A percentile compares a stretch with the other conserved stretches of the same genome.
Evolutionary conservation across 2,329 filamentous ascomycete species (phyloP).

Genomic region (Torrubiella hemipterigena): DNA sequence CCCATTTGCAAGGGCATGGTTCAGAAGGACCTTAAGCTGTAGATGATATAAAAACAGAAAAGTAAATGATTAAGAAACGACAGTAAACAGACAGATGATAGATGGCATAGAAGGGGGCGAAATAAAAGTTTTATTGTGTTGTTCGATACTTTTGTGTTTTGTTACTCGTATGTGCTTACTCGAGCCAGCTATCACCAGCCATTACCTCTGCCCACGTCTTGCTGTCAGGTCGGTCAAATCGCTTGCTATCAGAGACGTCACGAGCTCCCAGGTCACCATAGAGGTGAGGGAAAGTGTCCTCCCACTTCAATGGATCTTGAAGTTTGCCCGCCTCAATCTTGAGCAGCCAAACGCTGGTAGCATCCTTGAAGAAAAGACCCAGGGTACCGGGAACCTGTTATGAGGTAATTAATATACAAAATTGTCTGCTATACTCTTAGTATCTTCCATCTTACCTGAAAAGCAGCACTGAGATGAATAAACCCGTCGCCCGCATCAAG

Average conservation of each 20-base stretch:
- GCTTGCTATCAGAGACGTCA: conserved; percentile 34
- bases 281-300: conserved; percentile 45
- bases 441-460: conserved; percentile 29
- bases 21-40: conserved; percentile 62
- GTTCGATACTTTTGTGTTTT: not conserved
- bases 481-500: conserved; percentile 50
- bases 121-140: conserved; percentile 1
- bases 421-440: not conserved
- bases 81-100: not conserved
- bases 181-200: conserved; percentile 26
- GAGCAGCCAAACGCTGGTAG: conserved; percentile 32
- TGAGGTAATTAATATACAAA: not conserved
- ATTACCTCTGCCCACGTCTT: conserved; percentile 37
- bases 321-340: conserved; percentile 39
- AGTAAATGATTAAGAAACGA: not conserved
- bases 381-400: conserved; percentile 34
- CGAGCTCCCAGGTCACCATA: conserved; percentile 43
- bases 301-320: conserved; percentile 37
- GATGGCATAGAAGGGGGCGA: not conserved
- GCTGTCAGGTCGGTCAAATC: conserved; percentile 30
- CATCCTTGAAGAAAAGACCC: conserved; percentile 28
- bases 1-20: conserved; percentile 82
- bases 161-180: conserved; percentile 12
- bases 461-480: conserved; percentile 45
- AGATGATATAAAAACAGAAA: conserved; percentile 5